Evolutionary conservation across 345 rosid species (phyloP).

Genomic region (Passiflora organensis): DNA sequence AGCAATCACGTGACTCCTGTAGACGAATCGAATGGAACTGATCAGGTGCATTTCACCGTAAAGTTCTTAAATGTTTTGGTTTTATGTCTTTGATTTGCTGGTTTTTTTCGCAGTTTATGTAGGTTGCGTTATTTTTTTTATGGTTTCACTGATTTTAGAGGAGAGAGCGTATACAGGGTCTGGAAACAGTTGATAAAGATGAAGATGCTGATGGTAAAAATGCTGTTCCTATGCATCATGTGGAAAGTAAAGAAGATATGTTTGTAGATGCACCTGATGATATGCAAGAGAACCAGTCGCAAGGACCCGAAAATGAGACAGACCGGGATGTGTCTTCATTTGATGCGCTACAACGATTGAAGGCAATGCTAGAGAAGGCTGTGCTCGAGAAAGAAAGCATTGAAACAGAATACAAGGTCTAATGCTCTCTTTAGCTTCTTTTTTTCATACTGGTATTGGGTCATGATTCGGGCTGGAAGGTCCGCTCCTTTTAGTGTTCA

Average conservation of each 20-base stretch:
- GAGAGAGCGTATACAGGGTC: neutral
- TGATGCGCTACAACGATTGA: neutral
- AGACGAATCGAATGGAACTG: slow-evolving; percentile 10
- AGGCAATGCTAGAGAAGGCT: slow-evolving; percentile 4
- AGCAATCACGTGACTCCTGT: neutral
- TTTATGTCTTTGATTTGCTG: too few species aligned
- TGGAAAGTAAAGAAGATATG: slow-evolving; percentile 78
- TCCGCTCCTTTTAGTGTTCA: neutral
- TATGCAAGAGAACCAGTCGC: slow-evolving; percentile 37
- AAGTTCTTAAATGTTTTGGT: too few species aligned
- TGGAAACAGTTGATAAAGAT: slow-evolving; percentile 17
- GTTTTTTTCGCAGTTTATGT: neutral
- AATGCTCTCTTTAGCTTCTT: neutral
- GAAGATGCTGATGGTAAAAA: slow-evolving; percentile 5
- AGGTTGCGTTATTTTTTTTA: neutral
- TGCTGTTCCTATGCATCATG: slow-evolving; percentile 15
- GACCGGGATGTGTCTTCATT: slow-evolving; percentile 6
- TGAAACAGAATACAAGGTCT: slow-evolving; percentile 5
- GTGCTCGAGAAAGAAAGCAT: neutral
- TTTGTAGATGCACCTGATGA: slow-evolving; percentile 86
- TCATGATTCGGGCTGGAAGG: neutral
- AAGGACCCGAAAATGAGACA: slow-evolving; percentile 12
- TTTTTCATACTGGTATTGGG: neutral
- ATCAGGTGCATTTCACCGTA: slow-evolving; percentile 16
- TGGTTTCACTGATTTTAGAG: neutral